Conservation (phyloP, 108 stramenopile species). For the Aurantiochytrium sp. region DNA sequence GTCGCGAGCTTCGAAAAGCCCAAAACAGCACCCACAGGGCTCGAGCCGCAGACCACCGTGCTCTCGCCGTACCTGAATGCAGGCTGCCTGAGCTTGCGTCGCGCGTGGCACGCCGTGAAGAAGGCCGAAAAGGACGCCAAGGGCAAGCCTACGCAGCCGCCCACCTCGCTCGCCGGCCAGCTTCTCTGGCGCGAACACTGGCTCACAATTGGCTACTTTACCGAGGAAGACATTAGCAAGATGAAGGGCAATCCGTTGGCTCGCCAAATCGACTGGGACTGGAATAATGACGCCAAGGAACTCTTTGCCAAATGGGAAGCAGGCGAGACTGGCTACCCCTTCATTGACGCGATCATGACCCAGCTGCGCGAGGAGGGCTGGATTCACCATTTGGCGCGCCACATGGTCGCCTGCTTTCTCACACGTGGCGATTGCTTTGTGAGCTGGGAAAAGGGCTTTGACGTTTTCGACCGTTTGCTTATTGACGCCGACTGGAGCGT, state of each 20-base stretch:
- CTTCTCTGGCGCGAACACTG: slow-evolving; percentile 87
- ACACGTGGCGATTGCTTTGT: slow-evolving; percentile 92
- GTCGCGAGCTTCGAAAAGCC: slow-evolving; percentile 88
- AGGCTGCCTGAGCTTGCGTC: slow-evolving; percentile 49
- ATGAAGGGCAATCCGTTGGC: slow-evolving; percentile 70
- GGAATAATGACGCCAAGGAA: slow-evolving; percentile 47
- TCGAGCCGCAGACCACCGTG: slow-evolving; percentile 67
- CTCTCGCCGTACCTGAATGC: slow-evolving; percentile 61
- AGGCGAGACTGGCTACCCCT: slow-evolving; percentile 86
- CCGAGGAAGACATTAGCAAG: slow-evolving; percentile 52
- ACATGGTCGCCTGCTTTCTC: slow-evolving; percentile 92
- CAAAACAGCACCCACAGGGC: slow-evolving; percentile 71
- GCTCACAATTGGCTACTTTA: slow-evolving; percentile 62
- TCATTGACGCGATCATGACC: slow-evolving; percentile 89
- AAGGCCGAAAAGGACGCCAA: slow-evolving; percentile 25
- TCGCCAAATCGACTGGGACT: slow-evolving; percentile 73
- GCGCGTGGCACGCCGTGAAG: slow-evolving; percentile 41
- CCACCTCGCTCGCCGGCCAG: slow-evolving; percentile 83
- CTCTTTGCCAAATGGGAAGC: slow-evolving; percentile 74
- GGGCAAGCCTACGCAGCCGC: slow-evolving; percentile 68
- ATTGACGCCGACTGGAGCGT: slow-evolving; percentile 86
- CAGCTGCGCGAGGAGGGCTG: slow-evolving; percentile 80
- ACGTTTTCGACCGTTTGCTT: slow-evolving; percentile 64
- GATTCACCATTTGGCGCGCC: slow-evolving; percentile 90
- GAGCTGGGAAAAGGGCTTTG: slow-evolving; percentile 83